Base-by-base conservation (phyloP, 345 rosid genomes). In the Eucalyptus victrix region DNA sequence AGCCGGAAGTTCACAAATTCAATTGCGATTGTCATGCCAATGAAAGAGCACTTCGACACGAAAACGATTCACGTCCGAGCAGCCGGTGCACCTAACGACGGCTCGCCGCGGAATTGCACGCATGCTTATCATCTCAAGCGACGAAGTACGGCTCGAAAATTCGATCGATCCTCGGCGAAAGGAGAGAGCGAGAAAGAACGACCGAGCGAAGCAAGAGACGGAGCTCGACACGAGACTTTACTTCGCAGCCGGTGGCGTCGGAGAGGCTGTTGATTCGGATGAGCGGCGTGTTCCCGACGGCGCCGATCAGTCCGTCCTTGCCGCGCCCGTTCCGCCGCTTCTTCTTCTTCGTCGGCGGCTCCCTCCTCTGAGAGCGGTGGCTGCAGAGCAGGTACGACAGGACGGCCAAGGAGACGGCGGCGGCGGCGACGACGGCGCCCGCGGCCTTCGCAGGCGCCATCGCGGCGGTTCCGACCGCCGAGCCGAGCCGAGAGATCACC, bases 231-330 rank as follows among this genome's bases (percentile, higher is more conserved):
- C 88, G 88, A 86, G 45, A 34, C n/a, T 86, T 89, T 89, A 98
- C 99, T 92, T 98, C 98, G 90, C 99, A 98, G 47, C 99, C 99
- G 12, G 99, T 97, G 90, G 97, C 99, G 15, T 97, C 95, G 23
- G 99, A 97, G 91, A 98, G 97, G 92, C 99, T 96, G 90, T 94
- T 94, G 91, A 98, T 96, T 65, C 98, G 96, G 90, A 97, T 96
- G 94, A 98, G 90, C 80, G 97, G 99, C 88, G 99, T 96, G 91
- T 95, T 95, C 3, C 99, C 99, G 90, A 98, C 87, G 60, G 99
- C 97, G 83, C 89, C 96, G 19, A 96, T 86, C 30, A 97, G 88
- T 34, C 99, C 99, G 34, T 88, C 92, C 91, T 93, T 91, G 49
- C 81, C 67, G 23, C 87, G 90, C 87, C 87, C 51, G 91, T 92